phyloP scores from a whole-genome alignment of 192 early-diverging fungal species.

The Backusella psychrophila region DNA sequence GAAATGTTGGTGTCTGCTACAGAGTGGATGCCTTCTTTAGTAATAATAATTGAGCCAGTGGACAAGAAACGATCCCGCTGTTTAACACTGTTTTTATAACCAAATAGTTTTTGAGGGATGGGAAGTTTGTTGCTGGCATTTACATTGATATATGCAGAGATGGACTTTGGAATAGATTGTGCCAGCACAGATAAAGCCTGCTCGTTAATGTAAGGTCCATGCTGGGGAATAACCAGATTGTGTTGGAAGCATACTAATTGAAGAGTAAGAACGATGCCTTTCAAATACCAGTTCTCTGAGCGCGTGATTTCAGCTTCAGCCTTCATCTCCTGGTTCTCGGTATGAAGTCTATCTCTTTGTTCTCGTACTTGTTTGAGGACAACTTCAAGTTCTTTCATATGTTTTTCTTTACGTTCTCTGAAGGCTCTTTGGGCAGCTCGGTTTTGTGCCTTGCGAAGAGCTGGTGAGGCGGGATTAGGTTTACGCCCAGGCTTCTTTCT shows the following conservation, averaged over 20 bases:
- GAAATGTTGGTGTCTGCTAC: background rate
- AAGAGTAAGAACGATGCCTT: conserved; percentile 44
- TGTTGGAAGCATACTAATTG: conserved; percentile 33
- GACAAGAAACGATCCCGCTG: conserved; percentile 19
- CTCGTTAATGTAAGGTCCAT: conserved; percentile 34
- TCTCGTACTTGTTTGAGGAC: conserved; percentile 66
- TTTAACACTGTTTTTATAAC: conserved; percentile 12
- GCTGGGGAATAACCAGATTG: conserved; percentile 30
- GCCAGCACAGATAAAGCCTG: conserved; percentile 19
- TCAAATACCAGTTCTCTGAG: conserved; percentile 49
- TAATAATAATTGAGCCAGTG: conserved; percentile 3
- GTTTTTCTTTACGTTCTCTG: conserved; percentile 81
- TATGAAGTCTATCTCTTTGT: conserved; percentile 44
- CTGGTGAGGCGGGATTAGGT: conserved; percentile 62
- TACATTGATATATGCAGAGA: conserved; percentile 25
- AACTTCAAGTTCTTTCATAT: conserved; percentile 73
- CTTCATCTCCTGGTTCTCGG: conserved; percentile 43
- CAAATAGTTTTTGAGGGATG: conserved; percentile 18
- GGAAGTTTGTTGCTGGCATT: conserved; percentile 33
- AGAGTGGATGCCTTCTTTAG: conserved; percentile 8
- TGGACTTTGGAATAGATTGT: conserved; percentile 19
- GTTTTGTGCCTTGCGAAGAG: conserved; percentile 73
- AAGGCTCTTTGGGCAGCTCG: conserved; percentile 88
- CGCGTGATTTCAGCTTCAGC: conserved; percentile 40
- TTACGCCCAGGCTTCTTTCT: conserved; percentile 61